Evolutionary conservation across 2,329 filamentous ascomycete species (phyloP).

Genomic region (Sporothrix phasma): DNA sequence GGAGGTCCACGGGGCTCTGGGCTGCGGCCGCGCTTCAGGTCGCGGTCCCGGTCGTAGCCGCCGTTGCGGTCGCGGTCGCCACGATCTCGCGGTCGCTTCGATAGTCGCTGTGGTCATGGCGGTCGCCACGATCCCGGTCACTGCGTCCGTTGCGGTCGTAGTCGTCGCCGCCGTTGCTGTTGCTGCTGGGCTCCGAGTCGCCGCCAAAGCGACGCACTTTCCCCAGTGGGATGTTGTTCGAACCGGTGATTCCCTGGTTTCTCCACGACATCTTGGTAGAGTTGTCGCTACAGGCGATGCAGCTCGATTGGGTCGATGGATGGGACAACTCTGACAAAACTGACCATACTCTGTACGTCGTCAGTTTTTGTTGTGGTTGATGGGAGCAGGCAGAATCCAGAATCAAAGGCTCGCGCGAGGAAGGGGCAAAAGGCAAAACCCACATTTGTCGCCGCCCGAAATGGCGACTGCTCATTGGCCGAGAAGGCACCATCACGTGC

Average conservation of each 20-base stretch:
- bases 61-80: slow-evolving; percentile 19
- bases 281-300: background rate
- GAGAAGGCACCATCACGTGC: background rate
- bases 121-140: background rate
- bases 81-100: background rate
- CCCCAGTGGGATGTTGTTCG: slow-evolving; percentile 94
- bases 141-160: too few relatives aligned
- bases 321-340: background rate
- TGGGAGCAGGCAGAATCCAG: background rate
- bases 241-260: slow-evolving; percentile 82
- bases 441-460: background rate
- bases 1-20: slow-evolving; percentile 58
- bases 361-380: background rate
- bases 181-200: slow-evolving; percentile 27
- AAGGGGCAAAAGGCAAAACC: background rate
- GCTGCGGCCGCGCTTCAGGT: slow-evolving; percentile 82
- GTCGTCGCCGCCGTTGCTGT: slow-evolving; percentile 16
- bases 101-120: background rate
- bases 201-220: slow-evolving; percentile 71
- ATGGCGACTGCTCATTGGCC: background rate
- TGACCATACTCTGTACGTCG: background rate
- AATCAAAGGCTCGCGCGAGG: background rate
- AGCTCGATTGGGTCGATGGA: background rate
- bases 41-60: slow-evolving; percentile 31
- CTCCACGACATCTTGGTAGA: slow-evolving; percentile 50